Evolutionary conservation across 306 rosid species (phyloP), one percentile per base, ranked within the genome.

Genomic region (Fragaria vesca): DNA sequence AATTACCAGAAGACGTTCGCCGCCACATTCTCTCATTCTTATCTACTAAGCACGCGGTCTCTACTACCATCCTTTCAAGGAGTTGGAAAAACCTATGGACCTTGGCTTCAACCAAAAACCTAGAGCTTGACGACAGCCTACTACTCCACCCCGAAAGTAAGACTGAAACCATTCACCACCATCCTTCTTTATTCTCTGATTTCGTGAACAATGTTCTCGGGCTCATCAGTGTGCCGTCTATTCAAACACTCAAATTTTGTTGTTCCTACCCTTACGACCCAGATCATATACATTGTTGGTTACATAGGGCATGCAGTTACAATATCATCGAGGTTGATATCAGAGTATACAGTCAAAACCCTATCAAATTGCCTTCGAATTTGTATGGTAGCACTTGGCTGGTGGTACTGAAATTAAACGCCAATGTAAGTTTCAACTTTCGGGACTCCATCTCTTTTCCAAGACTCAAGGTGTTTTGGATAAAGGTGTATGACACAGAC

Each of bases 11-110:
- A 13, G 74, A 51, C 1, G 54, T 87, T 3, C 81, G 81, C 12
- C 43, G 73, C 70, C 77, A 83, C 32, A 84, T 87, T 28, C 90
- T 87, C 42, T 79, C 86, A 2, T 55, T 76, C n/a, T 81, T 87
- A 3, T 54, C 88, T 0, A 81, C 86, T 68, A 84, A 84, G 36
- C 52, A 50, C 9, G 75, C 86, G 5, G 81, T 83, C 15, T 20
- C 9, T 8, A 86, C 90, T 58, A 71, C 71, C 74, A 46, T 81
- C 47, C 81, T 83, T 43, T 81, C 87, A 1, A 81, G 74, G 13
- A 75, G 83, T 26, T 83, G 87, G 90, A 79, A 65, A 12, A 67
- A 38, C 0, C 73, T 83, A 9, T 83, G 87, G 87, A 51, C 76
- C 7, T 45, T 40, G 7, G 62, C 78, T 21, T 43, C 81, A 2